phyloP scores from a whole-genome alignment of 139 green algal genomes.

The Chlamydomonas sp. region DNA sequence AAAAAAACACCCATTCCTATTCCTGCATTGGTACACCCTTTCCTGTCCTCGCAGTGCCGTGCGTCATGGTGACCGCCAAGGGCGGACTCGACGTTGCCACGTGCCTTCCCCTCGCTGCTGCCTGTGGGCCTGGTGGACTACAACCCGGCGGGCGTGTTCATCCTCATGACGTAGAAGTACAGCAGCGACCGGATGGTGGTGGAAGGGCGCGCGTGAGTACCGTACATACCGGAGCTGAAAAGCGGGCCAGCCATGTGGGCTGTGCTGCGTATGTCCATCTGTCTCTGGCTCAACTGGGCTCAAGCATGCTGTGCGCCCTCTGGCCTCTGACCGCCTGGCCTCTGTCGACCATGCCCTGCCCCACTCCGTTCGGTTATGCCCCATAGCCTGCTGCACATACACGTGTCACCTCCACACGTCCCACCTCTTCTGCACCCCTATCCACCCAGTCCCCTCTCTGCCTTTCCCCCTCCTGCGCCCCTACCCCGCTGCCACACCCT shows the following conservation, averaged over 20 bases:
- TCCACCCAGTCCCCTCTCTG: neutral
- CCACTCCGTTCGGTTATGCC: neutral
- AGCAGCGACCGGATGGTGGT: constrained; percentile 75
- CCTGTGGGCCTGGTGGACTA: constrained; percentile 88
- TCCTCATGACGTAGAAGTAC: constrained; percentile 80
- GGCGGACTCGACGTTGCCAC: too few species aligned
- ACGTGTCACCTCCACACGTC: too few species aligned
- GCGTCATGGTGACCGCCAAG: too few species aligned
- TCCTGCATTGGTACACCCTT: too few species aligned
- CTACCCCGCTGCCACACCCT: constrained; percentile 59
- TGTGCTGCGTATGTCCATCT: neutral
- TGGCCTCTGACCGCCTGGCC: neutral
- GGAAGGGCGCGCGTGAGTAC: constrained; percentile 62
- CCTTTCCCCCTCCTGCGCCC: neutral
- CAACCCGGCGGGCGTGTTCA: constrained; percentile 81
- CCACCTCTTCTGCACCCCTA: neutral
- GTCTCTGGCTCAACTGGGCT: neutral
- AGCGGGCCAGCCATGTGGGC: too few species aligned
- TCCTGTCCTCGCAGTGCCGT: neutral
- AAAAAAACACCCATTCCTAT: too few species aligned
- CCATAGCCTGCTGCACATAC: too few species aligned
- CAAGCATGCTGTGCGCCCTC: neutral
- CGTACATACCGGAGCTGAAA: neutral
- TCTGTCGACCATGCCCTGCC: neutral
- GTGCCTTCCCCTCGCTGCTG: constrained; percentile 31